A percentile compares a stretch with the other conserved stretches of the same genome.
phyloP scores from a whole-genome alignment of 139 green algal genomes.

The Chara braunii region DNA sequence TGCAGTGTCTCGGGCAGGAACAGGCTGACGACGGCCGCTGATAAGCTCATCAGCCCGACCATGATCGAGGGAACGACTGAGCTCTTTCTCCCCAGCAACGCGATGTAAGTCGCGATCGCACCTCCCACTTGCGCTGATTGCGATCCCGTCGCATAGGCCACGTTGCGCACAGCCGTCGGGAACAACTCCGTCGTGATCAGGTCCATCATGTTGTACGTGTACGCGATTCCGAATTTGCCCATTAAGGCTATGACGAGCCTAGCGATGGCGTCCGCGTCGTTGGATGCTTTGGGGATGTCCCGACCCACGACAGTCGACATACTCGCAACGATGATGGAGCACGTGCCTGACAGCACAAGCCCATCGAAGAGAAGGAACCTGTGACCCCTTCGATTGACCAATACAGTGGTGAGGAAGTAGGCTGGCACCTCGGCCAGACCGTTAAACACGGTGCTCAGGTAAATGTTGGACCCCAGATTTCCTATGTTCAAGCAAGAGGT shows the following conservation, averaged over 20 bases:
- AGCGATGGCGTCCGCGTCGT: not conserved
- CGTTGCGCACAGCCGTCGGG: too few species aligned
- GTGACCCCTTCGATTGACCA: not conserved
- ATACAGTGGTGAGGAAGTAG: not conserved
- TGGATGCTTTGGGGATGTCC: not conserved
- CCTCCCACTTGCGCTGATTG: too few species aligned
- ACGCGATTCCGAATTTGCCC: slow-evolving; percentile 9
- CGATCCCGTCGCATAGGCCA: too few species aligned
- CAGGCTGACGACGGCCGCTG: too few species aligned
- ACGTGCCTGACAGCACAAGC: not conserved
- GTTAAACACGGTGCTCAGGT: slow-evolving; percentile 6
- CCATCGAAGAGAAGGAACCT: not conserved
- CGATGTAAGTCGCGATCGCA: too few species aligned
- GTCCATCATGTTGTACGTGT: slow-evolving; percentile 14
- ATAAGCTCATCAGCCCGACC: too few species aligned
- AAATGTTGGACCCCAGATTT: slow-evolving; percentile 2
- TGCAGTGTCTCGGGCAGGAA: slow-evolving; percentile 7
- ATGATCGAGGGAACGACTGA: too few species aligned
- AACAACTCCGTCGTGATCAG: slow-evolving; percentile 12
- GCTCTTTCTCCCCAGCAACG: too few species aligned
- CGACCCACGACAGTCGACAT: not conserved
- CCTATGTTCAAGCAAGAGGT: slow-evolving; percentile 5
- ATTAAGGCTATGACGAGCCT: not conserved
- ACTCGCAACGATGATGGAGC: not conserved
- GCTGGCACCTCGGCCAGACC: slow-evolving; percentile 15